A percentile compares a stretch with the other conserved stretches of the same genome.
Conservation (phyloP, 371 early-diverging fungal genomes). For the Mucor saturninus region DNA sequence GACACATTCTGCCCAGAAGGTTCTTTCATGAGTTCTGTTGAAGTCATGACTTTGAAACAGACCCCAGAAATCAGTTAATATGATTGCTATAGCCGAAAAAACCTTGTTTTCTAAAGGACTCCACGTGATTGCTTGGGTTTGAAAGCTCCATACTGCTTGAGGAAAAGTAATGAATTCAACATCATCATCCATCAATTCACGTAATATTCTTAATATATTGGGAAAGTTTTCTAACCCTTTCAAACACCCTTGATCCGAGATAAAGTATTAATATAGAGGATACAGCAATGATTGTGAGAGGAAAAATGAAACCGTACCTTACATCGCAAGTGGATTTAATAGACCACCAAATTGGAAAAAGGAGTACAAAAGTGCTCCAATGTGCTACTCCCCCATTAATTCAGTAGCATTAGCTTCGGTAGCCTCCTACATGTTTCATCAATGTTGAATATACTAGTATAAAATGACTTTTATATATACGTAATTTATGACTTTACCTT, state of each 20-base stretch:
- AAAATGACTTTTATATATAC: slow-evolving; percentile 8
- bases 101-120: slow-evolving; percentile 8
- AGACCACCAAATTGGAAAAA: slow-evolving; percentile 9
- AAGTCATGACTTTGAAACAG: slow-evolving; percentile 13
- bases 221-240: neutral
- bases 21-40: slow-evolving; percentile 13
- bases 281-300: slow-evolving; percentile 12
- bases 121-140: slow-evolving; percentile 10
- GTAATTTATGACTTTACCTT: slow-evolving; percentile 16
- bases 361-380: slow-evolving; percentile 11
- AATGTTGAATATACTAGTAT: slow-evolving; percentile 15
- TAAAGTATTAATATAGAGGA: slow-evolving; percentile 6
- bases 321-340: no score
- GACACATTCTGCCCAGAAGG: slow-evolving; percentile 20
- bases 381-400: slow-evolving; percentile 24
- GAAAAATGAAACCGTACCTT: no score
- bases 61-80: slow-evolving; percentile 24
- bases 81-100: slow-evolving; percentile 14
- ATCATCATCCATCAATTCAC: slow-evolving; percentile 11
- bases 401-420: neutral
- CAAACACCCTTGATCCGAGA: slow-evolving; percentile 12
- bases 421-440: slow-evolving; percentile 23
- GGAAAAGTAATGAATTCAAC: slow-evolving; percentile 8
- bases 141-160: slow-evolving; percentile 8
- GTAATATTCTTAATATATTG: slow-evolving; percentile 11